Percentiles rank a stretch among this genome's conserved stretches.
Conservation (phyloP, 805 yeast species). For the Yarrowia phangngaensis region DNA sequence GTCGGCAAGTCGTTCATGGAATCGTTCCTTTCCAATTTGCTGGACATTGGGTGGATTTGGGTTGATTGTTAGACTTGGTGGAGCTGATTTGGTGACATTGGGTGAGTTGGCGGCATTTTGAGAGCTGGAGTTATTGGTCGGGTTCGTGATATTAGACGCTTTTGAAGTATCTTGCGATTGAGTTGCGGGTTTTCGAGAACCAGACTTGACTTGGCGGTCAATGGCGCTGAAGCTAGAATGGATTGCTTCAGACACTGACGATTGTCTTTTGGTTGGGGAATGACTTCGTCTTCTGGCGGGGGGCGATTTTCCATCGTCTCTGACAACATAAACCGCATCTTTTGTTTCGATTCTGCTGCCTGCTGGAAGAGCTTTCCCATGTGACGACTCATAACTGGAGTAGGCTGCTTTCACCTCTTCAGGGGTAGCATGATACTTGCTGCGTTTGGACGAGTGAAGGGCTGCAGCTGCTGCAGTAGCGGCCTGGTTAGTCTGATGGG, state of each 20-base stretch:
- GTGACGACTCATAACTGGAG: constrained; percentile 16
- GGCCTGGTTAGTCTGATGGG: constrained; percentile 3
- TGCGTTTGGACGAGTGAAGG: constrained; percentile 4
- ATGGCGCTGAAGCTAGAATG: constrained; percentile 14
- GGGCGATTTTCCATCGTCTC: constrained; percentile 9
- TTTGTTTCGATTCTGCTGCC: constrained; percentile 11
- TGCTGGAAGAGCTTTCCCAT: constrained; percentile 19
- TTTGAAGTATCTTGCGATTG: neutral
- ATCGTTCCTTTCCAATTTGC: constrained; percentile 23
- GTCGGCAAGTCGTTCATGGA: constrained; percentile 7
- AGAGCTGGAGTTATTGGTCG: too few relatives aligned
- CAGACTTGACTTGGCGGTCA: constrained; percentile 11
- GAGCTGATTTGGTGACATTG: too few relatives aligned
- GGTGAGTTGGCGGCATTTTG: too few relatives aligned
- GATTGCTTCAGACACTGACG: constrained; percentile 4
- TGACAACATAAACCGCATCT: constrained; percentile 15
- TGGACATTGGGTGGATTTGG: constrained; percentile 1
- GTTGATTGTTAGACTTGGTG: too few relatives aligned
- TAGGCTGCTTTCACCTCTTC: constrained; percentile 20
- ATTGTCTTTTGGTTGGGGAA: constrained; percentile 2
- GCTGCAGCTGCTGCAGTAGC: constrained; percentile 8
- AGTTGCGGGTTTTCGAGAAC: neutral
- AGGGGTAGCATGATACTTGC: constrained; percentile 14
- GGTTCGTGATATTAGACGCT: too few relatives aligned
- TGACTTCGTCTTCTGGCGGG: neutral